A percentile compares a stretch with the other conserved stretches of the same genome.
Conservation (phyloP, 106 monocot species). For the Dactylorhiza incarnata region DNA sequence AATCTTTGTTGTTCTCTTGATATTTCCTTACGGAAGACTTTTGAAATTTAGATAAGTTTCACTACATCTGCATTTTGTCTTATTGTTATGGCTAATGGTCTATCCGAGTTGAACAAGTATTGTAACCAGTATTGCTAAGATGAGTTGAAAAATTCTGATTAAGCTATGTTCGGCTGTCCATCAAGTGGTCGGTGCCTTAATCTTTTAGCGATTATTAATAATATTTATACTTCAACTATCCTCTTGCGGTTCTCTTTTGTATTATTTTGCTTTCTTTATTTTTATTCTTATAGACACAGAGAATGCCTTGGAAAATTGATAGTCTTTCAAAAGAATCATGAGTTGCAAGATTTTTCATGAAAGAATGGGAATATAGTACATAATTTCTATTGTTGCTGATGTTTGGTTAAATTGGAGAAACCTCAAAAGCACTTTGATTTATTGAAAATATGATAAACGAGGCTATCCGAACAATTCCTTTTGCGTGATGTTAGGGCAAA, state of each 20-base stretch:
- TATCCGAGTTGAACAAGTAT: neutral
- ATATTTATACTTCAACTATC: neutral
- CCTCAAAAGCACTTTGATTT: too few relatives aligned
- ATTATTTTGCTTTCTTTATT: too few relatives aligned
- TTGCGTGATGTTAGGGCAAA: too few relatives aligned
- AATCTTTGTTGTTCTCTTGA: neutral
- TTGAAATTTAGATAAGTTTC: neutral
- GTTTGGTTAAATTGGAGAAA: too few relatives aligned
- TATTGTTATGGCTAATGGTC: neutral
- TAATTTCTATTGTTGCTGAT: too few relatives aligned
- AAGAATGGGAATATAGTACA: too few relatives aligned
- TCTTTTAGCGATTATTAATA: neutral
- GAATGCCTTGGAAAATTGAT: too few relatives aligned
- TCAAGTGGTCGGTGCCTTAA: neutral
- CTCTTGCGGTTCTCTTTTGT: neutral
- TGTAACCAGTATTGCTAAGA: neutral
- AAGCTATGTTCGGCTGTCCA: neutral
- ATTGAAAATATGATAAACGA: too few relatives aligned
- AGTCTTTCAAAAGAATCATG: too few relatives aligned
- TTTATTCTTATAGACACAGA: too few relatives aligned
- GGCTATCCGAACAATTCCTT: too few relatives aligned
- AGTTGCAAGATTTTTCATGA: too few relatives aligned
- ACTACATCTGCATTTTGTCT: neutral
- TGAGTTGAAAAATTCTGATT: neutral
- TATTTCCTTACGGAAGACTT: neutral